Conservation (phyloP, 2,329 filamentous ascomycete genomes). For the Chrysosporium queenslandicum region DNA sequence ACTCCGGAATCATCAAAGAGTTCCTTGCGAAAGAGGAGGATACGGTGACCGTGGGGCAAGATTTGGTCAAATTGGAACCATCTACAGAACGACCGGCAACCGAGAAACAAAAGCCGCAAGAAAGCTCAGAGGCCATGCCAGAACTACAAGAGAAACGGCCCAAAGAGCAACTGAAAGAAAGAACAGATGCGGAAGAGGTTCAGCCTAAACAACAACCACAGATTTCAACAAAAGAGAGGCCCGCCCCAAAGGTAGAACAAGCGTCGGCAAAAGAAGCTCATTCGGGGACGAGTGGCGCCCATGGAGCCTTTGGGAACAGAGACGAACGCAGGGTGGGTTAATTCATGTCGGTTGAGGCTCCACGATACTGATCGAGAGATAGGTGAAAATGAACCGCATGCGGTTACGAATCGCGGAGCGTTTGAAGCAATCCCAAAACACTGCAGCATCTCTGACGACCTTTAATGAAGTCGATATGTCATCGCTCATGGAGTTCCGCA, state of each 20-base stretch:
- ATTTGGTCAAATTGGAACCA: conserved; percentile 75
- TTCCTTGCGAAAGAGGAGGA: conserved; percentile 88
- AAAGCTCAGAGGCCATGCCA: conserved; percentile 23
- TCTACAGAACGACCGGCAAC: conserved; percentile 42
- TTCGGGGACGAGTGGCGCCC: conserved; percentile 15
- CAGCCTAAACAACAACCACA: conserved; percentile 14
- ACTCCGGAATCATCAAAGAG: conserved; percentile 84
- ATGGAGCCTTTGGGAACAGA: conserved; percentile 53
- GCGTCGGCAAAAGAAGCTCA: conserved; percentile 10
- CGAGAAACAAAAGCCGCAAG: conserved; percentile 1
- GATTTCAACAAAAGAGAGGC: conserved; percentile 2
- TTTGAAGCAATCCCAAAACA: conserved; percentile 98
- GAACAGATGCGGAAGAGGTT: conserved; percentile 26
- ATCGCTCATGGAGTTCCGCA: conserved; percentile 90
- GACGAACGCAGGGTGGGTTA: conserved; percentile 74
- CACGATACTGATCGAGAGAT: conserved; percentile 1
- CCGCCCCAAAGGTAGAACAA: neutral
- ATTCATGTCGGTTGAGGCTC: neutral
- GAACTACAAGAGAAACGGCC: conserved; percentile 16
- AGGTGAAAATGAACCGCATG: conserved; percentile 99
- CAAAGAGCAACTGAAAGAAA: conserved; percentile 29
- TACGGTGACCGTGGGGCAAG: conserved; percentile 88
- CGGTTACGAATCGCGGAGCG: conserved; percentile 93
- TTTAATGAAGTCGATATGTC: conserved; percentile 99
- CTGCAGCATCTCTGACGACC: conserved; percentile 88